Base-by-base conservation (phyloP, 805 yeast species). In the Candida rishiriensis region DNA sequence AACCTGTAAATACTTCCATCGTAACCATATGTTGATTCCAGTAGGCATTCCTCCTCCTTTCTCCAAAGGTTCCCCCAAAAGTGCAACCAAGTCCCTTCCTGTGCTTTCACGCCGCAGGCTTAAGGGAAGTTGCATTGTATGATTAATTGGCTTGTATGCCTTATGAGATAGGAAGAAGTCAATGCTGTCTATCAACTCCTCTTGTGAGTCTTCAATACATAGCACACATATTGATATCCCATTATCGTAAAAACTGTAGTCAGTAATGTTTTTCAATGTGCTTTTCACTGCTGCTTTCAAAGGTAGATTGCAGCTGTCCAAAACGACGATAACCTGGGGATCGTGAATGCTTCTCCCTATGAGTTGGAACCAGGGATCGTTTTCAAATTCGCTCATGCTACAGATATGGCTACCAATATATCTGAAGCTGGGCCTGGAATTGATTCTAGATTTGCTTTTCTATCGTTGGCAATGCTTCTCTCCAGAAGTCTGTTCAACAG, bases 31-130 rank as follows among this genome's bases (percentile, higher is more conserved):
- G 35, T 66, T 65, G 38, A 68, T 59, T n/a, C 54, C 55, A 7
- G 50, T 40, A 10, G 46, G 34, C 10, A 54, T 30, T 0, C 74
- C 74, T n/a, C 73, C 73, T 3, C 72, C 73, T 48, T 70, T 70
- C 39, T 68, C 69, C 12, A 46, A 11, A 0, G 75, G 75, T 43
- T 70, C 75, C 1, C 73, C 73, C 42, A 65, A 60, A 33, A 16
- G 46, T 16, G 53, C 55, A 3, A 70, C 64, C 3, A 70, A 42
- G 2, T 53, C 48, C 39, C 51, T 54, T 1, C 67, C 73, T 21
- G 26, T 21, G 7, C 26, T 21, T 21, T 21, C 26, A 21, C 26
- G 26, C 26, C 7, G 26, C 7, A 21, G 4, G 26, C 26, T 7
- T 7, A 21, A 21, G 26, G 26, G 26, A 21, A 0, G 65, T 63